phyloP scores from a whole-genome alignment of 768 basidiomycete species.

The Lactarius quietus region DNA sequence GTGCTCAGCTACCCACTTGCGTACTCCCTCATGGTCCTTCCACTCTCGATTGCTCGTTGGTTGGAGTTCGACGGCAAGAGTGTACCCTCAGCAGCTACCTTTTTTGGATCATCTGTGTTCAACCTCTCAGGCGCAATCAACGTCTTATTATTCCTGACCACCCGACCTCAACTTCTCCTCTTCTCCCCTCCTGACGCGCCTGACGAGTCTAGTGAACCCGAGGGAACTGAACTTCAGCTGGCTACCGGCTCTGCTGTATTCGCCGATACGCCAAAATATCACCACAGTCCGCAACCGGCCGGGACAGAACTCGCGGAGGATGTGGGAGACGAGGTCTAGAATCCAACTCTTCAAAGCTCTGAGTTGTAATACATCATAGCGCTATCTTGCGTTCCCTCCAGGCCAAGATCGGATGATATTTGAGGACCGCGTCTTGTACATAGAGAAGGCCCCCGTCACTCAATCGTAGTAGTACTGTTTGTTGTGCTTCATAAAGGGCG shows the following conservation, averaged over 20 bases:
- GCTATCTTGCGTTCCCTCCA: too few species aligned
- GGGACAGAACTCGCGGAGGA: not conserved
- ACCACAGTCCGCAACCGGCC: too few species aligned
- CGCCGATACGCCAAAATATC: not conserved
- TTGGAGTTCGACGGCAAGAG: constrained; percentile 22
- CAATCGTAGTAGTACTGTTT: too few species aligned
- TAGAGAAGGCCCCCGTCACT: too few species aligned
- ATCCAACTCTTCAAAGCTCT: too few species aligned
- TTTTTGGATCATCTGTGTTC: constrained; percentile 35
- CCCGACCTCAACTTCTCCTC: constrained; percentile 36
- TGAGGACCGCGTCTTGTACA: not conserved
- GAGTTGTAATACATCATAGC: too few species aligned
- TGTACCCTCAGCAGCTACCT: constrained; percentile 34
- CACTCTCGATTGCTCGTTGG: too few species aligned
- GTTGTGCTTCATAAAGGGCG: too few species aligned
- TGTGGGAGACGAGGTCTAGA: not conserved
- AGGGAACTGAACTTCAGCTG: not conserved
- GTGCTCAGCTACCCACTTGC: constrained; percentile 37
- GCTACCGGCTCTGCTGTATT: not conserved
- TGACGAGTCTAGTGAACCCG: not conserved
- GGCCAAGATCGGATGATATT: not conserved
- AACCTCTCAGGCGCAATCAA: too few species aligned
- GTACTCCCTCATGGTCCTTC: too few species aligned
- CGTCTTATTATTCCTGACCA: constrained; percentile 38
- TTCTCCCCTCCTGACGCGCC: constrained; percentile 28